Percentiles rank a stretch among this genome's conserved stretches.
Evolutionary conservation across 257 asterid genomes (phyloP).

Genomic region (Striga asiatica): DNA sequence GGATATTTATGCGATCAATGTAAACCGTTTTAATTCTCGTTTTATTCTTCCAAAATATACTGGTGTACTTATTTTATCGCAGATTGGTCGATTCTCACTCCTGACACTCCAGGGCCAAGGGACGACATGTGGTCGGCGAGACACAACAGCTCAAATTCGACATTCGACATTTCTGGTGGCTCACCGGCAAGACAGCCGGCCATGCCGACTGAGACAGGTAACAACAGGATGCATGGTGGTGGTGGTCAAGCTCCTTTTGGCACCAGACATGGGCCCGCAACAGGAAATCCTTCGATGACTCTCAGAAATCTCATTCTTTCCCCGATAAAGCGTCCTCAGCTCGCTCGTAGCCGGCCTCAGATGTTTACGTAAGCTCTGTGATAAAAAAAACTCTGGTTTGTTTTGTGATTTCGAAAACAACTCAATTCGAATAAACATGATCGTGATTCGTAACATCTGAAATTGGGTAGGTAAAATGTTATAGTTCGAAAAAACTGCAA

Average conservation of each 20-base stretch:
- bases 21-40: background rate
- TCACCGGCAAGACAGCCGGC: slow-evolving; percentile 58
- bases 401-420: no score
- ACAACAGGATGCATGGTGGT: slow-evolving; percentile 49
- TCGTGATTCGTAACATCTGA: no score
- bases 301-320: slow-evolving; percentile 76
- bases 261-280: slow-evolving; percentile 41
- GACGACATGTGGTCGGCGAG: slow-evolving; percentile 79
- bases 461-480: no score
- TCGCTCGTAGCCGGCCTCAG: slow-evolving; percentile 64
- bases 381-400: background rate
- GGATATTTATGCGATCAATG: no score
- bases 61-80: slow-evolving; percentile 60
- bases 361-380: slow-evolving; percentile 54
- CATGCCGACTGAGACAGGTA: slow-evolving; percentile 41
- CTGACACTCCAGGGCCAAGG: slow-evolving; percentile 98
- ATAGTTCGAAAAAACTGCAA: no score
- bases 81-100: slow-evolving; percentile 86
- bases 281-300: slow-evolving; percentile 66
- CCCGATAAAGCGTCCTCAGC: slow-evolving; percentile 83
- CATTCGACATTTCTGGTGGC: slow-evolving; percentile 51
- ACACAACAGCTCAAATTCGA: slow-evolving; percentile 54
- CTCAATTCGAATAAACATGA: no score
- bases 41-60: slow-evolving; percentile 32
- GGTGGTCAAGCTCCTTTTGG: slow-evolving; percentile 43